These are phyloP conservation scores for Botrytis byssoidea DNA, from an alignment of 2,329 filamentous ascomycete species.

Conservation along the genomic window DNA sequence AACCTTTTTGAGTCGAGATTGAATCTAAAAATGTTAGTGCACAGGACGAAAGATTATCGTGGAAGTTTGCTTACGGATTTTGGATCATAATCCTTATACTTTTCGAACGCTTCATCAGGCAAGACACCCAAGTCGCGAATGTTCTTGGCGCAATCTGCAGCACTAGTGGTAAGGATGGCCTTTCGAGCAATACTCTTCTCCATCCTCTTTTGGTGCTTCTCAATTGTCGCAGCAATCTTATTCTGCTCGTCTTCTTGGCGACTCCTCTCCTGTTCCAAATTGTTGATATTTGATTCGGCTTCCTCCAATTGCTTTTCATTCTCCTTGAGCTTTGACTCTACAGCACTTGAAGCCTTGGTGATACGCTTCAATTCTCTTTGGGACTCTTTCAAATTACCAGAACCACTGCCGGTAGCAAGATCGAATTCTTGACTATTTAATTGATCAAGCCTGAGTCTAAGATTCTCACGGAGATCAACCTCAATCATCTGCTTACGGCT, in stretches of 20 bases:
- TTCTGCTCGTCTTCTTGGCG: slow-evolving; percentile 71
- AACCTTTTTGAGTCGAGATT: slow-evolving; percentile 73
- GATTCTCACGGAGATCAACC: slow-evolving; percentile 82
- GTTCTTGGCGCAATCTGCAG: slow-evolving; percentile 78
- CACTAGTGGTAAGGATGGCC: slow-evolving; percentile 72
- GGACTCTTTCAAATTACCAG: slow-evolving; percentile 70
- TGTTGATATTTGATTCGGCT: slow-evolving; percentile 42
- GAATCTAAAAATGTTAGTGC: slow-evolving; percentile 29
- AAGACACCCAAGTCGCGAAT: slow-evolving; percentile 92
- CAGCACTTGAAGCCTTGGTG: slow-evolving; percentile 62
- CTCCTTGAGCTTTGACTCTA: slow-evolving; percentile 68
- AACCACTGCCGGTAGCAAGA: slow-evolving; percentile 57
- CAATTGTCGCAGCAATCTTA: slow-evolving; percentile 73
- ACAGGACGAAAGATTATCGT: neutral
- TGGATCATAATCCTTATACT: slow-evolving; percentile 79
- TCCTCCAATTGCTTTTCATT: slow-evolving; percentile 71
- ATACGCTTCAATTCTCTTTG: slow-evolving; percentile 79
- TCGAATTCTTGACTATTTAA: slow-evolving; percentile 76
- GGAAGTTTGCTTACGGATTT: slow-evolving; percentile 59
- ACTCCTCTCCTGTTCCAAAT: slow-evolving; percentile 47
- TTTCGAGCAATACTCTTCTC: slow-evolving; percentile 91
- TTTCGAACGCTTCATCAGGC: slow-evolving; percentile 89
- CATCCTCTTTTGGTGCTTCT: slow-evolving; percentile 83
- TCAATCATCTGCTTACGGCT: slow-evolving; percentile 80
- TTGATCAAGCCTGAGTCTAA: slow-evolving; percentile 83